Conservation (phyloP, 495 filamentous ascomycete genomes). For the Penicillium waksmanii region DNA sequence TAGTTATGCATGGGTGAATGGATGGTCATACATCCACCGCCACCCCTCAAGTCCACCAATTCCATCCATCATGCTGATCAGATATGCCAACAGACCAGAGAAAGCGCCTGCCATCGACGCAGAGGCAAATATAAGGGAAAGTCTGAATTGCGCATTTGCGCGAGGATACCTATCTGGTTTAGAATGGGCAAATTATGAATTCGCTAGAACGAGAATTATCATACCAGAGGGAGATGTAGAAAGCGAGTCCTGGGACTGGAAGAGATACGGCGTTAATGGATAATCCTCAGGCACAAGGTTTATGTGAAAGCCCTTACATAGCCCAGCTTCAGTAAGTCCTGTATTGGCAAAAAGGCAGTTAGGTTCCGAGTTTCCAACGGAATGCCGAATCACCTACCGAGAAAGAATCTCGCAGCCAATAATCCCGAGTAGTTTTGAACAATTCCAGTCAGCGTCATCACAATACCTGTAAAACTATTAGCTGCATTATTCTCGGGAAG, state of each 20-base stretch:
- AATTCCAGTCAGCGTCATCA: conserved; percentile 69
- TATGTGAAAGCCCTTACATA: conserved; percentile 4
- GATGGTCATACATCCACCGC: conserved; percentile 15
- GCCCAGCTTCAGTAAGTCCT: conserved; percentile 15
- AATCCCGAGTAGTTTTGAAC: conserved; percentile 71
- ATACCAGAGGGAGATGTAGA: conserved; percentile 17
- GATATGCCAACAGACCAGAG: conserved; percentile 17
- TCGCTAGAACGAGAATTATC: not conserved
- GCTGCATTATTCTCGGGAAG: not conserved
- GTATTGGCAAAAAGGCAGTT: not conserved
- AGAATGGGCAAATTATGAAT: not conserved
- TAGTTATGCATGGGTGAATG: not conserved
- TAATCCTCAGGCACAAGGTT: not conserved
- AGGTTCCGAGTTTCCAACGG: not conserved
- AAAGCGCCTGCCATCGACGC: conserved; percentile 20
- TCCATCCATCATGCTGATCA: conserved; percentile 17
- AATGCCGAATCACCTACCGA: conserved; percentile 50
- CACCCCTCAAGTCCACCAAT: conserved; percentile 15
- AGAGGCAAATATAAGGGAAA: conserved; percentile 16
- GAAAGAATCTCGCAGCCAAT: conserved; percentile 71
- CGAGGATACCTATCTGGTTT: conserved; percentile 13
- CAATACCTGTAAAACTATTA: conserved; percentile 16
- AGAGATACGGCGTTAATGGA: too few relatives aligned
- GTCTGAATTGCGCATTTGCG: conserved; percentile 13
- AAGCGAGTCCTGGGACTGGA: conserved; percentile 16